Conservation (phyloP, 768 basidiomycete genomes). For the Suillus bovinus region DNA sequence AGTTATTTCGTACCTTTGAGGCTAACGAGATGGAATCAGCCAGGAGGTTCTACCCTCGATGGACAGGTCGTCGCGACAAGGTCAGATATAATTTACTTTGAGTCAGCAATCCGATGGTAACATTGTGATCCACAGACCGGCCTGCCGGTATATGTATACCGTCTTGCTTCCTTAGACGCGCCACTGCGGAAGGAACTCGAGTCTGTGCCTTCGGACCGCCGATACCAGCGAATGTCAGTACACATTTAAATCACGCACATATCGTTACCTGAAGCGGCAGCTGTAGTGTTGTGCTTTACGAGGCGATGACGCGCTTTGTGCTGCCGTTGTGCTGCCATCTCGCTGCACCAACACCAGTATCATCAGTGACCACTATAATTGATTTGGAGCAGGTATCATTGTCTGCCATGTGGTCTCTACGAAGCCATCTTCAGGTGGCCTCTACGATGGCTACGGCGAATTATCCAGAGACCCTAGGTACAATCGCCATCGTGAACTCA, state of each 20-base stretch:
- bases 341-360: conserved; percentile 55
- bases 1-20: conserved; percentile 62
- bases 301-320: conserved; percentile 64
- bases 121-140: conserved; percentile 48
- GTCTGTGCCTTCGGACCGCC: conserved; percentile 49
- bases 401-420: conserved; percentile 65
- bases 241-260: not conserved
- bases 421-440: conserved; percentile 73
- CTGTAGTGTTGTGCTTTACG: conserved; percentile 61
- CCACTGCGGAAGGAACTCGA: conserved; percentile 61
- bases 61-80: conserved; percentile 80
- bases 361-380: conserved; percentile 66
- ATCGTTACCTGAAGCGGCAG: not conserved
- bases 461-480: conserved; percentile 76
- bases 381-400: conserved; percentile 69
- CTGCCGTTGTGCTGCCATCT: conserved; percentile 64
- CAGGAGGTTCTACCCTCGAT: conserved; percentile 72
- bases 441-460: conserved; percentile 74
- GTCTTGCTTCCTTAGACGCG: conserved; percentile 55
- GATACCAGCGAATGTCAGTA: conserved; percentile 72
- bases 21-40: conserved; percentile 58
- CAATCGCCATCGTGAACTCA: conserved; percentile 72
- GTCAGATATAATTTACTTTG: conserved; percentile 32
- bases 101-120: not conserved
- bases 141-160: conserved; percentile 75